A percentile compares a stretch with the other conserved stretches of the same genome.
phyloP scores from a whole-genome alignment of 768 basidiomycete genomes.

The Dacryopinax primogenitus region DNA sequence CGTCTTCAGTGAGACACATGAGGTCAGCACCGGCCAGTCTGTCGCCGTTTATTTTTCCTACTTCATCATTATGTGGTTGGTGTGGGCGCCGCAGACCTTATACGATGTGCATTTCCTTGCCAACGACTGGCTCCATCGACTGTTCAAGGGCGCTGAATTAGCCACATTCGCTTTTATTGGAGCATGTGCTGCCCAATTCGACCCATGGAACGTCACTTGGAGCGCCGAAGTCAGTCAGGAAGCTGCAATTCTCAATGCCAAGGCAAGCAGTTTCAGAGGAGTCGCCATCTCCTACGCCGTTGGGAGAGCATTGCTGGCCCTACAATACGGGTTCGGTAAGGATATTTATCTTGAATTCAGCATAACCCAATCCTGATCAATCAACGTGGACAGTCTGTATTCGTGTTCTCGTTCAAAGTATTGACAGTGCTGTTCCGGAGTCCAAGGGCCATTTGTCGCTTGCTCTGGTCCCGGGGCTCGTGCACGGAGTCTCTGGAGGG shows the following conservation, averaged over 20 bases:
- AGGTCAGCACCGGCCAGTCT: neutral
- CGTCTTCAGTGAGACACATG: neutral
- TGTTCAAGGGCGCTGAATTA: slow-evolving; percentile 10
- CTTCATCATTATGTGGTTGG: slow-evolving; percentile 11
- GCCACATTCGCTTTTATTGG: slow-evolving; percentile 3
- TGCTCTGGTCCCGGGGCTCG: neutral
- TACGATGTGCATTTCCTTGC: slow-evolving; percentile 12
- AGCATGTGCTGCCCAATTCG: neutral
- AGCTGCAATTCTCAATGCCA: neutral
- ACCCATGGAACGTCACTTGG: neutral
- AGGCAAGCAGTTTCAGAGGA: slow-evolving; percentile 1
- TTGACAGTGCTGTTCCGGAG: neutral
- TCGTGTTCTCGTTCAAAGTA: neutral
- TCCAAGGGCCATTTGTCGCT: neutral
- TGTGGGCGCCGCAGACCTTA: slow-evolving; percentile 9
- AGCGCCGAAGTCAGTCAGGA: neutral
- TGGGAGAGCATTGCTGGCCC: neutral
- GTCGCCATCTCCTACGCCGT: neutral
- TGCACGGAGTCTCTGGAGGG: neutral
- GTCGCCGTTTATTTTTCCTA: slow-evolving; percentile 3
- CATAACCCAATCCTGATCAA: too few relatives aligned
- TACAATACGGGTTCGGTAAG: slow-evolving; percentile 10
- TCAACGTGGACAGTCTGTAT: too few relatives aligned
- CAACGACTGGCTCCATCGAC: slow-evolving; percentile 12
- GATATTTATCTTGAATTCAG: neutral